Conservation (phyloP, 257 asterid genomes). For the Datura wrightii region DNA sequence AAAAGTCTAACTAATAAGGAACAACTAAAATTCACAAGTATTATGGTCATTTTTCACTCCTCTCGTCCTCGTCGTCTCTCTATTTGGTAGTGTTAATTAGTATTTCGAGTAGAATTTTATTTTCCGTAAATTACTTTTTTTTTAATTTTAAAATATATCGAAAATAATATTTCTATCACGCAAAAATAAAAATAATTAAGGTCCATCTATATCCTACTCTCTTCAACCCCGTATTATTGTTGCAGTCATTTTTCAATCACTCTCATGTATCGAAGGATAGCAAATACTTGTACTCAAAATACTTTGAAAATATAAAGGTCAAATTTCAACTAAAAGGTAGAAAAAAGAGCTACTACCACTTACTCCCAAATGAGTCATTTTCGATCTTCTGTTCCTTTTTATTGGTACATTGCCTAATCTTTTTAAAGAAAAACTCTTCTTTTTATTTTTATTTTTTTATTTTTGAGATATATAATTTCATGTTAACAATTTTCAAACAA, state of each 20-base stretch:
- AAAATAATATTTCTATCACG: too few species aligned
- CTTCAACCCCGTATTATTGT: too few species aligned
- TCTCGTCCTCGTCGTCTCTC: too few species aligned
- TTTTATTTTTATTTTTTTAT: not conserved
- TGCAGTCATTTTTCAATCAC: not conserved
- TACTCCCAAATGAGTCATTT: not conserved
- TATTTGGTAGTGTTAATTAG: too few species aligned
- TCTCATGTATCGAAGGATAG: not conserved
- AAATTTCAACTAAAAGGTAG: not conserved
- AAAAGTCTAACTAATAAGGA: not conserved
- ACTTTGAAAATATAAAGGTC: not conserved
- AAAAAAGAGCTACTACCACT: not conserved
- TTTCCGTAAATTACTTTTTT: too few species aligned
- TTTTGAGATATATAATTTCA: not conserved
- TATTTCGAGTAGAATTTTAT: too few species aligned
- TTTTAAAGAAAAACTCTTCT: not conserved
- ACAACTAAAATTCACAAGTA: not conserved
- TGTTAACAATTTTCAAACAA: not conserved
- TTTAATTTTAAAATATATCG: too few species aligned
- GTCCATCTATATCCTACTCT: too few species aligned
- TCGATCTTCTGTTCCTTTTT: not conserved
- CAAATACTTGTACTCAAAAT: conserved; percentile 31
- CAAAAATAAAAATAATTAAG: too few species aligned
- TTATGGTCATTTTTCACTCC: not conserved
- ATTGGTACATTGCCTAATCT: not conserved